Base-by-base conservation (phyloP, 108 stramenopile species). In the Fragilaria radians region DNA sequence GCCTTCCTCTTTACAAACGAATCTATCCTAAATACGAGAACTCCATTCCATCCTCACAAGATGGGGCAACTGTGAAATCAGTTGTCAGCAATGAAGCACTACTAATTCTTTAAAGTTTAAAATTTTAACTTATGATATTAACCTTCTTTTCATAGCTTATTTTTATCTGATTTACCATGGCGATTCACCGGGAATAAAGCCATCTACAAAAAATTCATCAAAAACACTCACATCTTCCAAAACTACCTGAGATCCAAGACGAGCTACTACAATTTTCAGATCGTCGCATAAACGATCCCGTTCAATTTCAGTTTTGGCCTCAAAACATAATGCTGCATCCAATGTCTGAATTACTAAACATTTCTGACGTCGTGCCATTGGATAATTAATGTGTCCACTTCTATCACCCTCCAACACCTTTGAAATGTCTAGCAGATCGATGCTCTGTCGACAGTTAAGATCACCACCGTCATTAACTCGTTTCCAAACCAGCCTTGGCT, bases 1-100 rank as follows among this genome's bases (percentile, higher is more conserved):
- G 94, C 67, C 73, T 99, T 57, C 77, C 92, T 30, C 73, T 99
- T 17, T 99, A 95, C 83, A 99, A 99, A 78, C 74, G 99, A 30
- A 80, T 99, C 5, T 99, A 87, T 58, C 99, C 99, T 46, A 98
- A 97, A 70, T 91, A 91, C 72, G 89, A 11, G 42, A 14, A 11
- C 42, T 45, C 14, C 18, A 45, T 11, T 45, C 42, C 42, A 45
- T 14, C 14, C 42, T 14, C 42, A 45, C 14, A 14, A 18, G 18
- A 45, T 45, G 11, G 42, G 42, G 42, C 42, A 45, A 18, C 42
- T 14, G 14, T 11, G 14, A 14, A 18, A 11, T 45, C 18, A 45
- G 42, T 45, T 45, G 11, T 14, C 42, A 14, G 18, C 14, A 45
- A 18, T 14, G 42, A 45, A 45, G 42, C 18, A 45, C 42, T 45